These are phyloP conservation scores for Dichomitus squalens DNA, from an alignment of 1,284 basidiomycete genomes.

Conservation along the genomic window DNA sequence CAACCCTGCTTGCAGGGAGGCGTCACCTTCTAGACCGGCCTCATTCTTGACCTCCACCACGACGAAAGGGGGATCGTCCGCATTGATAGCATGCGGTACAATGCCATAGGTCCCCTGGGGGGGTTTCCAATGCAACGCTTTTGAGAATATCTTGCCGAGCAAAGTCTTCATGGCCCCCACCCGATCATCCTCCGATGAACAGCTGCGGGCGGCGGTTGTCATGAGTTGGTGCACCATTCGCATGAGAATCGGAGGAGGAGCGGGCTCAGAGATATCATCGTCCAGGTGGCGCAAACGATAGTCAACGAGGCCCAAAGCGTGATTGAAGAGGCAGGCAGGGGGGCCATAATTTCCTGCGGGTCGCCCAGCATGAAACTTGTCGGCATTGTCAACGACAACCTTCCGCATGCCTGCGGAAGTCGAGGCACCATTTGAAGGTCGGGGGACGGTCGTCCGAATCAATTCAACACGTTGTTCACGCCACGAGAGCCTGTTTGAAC, in stretches of 20 bases:
- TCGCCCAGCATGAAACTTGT: not conserved
- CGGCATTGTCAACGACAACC: not conserved
- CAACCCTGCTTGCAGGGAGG: not conserved
- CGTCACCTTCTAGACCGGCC: not conserved
- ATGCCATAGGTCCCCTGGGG: too few relatives aligned
- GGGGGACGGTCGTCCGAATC: too few relatives aligned
- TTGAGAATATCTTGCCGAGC: not conserved
- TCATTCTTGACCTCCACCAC: not conserved
- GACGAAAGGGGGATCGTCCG: not conserved
- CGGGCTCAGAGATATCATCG: not conserved
- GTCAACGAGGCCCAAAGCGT: not conserved
- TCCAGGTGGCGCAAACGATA: not conserved
- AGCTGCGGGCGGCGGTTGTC: not conserved
- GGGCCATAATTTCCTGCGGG: not conserved
- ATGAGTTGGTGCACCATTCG: not conserved
- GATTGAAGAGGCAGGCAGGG: not conserved
- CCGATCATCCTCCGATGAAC: not conserved
- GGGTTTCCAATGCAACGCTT: not conserved
- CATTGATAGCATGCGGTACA: not conserved
- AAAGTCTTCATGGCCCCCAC: not conserved
- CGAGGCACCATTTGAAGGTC: too few relatives aligned
- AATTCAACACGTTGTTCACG: too few relatives aligned
- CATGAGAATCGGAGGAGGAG: not conserved
- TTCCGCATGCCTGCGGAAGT: not conserved
- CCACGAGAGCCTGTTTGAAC: too few relatives aligned